Evolutionary conservation across 2,329 filamentous ascomycete species (phyloP).

Genomic region (Penicillium italicum): DNA sequence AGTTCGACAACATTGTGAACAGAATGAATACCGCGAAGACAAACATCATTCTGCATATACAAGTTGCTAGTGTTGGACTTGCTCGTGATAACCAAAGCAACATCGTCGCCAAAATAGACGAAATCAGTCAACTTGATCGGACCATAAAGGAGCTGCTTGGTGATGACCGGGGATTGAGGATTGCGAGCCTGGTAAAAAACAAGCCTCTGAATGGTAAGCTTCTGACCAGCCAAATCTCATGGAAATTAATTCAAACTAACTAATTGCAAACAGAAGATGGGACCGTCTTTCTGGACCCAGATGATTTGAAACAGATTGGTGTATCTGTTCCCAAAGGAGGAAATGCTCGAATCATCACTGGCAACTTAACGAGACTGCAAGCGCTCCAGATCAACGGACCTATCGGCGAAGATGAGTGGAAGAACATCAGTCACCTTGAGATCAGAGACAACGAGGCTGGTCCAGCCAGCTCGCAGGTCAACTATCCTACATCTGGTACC

Average conservation of each 20-base stretch:
- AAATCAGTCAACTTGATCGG: not conserved
- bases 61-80: not conserved
- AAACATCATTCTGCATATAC: not conserved
- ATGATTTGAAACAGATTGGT: not conserved
- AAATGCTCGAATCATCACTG: not conserved
- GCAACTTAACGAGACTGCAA: not conserved
- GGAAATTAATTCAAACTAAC: not conserved
- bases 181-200: not conserved
- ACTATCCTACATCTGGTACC: not conserved
- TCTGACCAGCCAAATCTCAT: rapidly evolving
- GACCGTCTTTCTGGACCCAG: not conserved
- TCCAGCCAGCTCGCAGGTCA: not conserved
- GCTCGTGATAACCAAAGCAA: rapidly evolving
- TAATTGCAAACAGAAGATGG: not conserved
- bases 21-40: not conserved
- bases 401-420: not conserved
- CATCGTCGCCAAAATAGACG: not conserved
- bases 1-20: not conserved
- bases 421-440: not conserved
- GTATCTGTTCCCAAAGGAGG: not conserved
- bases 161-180: not conserved
- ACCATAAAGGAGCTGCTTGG: not conserved
- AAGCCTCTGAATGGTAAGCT: not conserved
- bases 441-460: not conserved
- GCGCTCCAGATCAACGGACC: not conserved